These are phyloP conservation scores for Neonectria ditissima DNA, from an alignment of 2,329 filamentous ascomycete species.

Conservation along the genomic window DNA sequence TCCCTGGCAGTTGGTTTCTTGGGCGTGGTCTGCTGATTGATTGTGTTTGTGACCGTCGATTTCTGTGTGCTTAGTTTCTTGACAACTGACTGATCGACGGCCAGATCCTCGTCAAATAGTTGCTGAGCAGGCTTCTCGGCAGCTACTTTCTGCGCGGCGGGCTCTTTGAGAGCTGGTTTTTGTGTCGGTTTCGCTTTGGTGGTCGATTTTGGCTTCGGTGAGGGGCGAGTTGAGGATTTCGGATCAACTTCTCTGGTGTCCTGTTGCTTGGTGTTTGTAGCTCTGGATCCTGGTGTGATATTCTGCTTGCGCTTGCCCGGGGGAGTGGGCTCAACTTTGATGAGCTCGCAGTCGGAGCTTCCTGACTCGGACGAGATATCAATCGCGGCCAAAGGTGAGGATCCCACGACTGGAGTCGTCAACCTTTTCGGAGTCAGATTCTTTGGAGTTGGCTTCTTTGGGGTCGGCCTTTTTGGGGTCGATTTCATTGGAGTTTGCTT, in stretches of 20 bases:
- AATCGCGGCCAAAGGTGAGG: constrained; percentile 35
- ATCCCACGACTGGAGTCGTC: constrained; percentile 15
- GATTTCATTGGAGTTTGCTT: not conserved
- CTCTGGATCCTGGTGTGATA: not conserved
- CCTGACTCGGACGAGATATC: constrained; percentile 35
- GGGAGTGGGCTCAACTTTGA: constrained; percentile 20
- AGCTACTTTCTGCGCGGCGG: not conserved
- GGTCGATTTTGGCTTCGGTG: not conserved
- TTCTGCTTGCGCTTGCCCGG: constrained; percentile 29
- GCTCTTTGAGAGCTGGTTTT: not conserved
- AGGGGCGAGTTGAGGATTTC: constrained; percentile 6
- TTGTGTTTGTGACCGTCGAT: too few relatives aligned
- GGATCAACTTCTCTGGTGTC: constrained; percentile 6
- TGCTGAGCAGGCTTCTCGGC: not conserved
- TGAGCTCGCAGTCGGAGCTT: constrained; percentile 33
- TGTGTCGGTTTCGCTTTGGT: not conserved
- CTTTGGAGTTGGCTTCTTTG: constrained; percentile 6
- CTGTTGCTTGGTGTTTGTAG: constrained; percentile 23
- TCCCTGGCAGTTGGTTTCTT: not conserved
- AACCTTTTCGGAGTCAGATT: not conserved
- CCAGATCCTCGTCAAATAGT: not conserved
- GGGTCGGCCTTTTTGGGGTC: not conserved
- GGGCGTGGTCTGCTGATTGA: not conserved
- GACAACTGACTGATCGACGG: not conserved
- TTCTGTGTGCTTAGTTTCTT: too few relatives aligned